These are phyloP conservation scores for Tetracladium marchalianum DNA, from an alignment of 495 filamentous ascomycete species.

Conservation along the genomic window DNA sequence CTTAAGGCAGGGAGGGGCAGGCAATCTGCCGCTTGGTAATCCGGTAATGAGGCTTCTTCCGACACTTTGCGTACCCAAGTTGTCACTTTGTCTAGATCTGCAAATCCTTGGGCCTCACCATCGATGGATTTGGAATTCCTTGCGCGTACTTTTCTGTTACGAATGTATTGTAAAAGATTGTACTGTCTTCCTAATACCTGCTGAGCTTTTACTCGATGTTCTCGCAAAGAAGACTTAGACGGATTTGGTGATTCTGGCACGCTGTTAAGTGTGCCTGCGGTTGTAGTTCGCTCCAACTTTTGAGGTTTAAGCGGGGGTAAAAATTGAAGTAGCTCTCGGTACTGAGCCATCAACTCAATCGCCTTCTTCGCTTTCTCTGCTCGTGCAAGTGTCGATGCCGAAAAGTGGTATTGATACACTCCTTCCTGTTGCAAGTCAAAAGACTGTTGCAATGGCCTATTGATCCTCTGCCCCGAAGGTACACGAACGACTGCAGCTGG, in stretches of 20 bases:
- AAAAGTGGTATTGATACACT: slow-evolving; percentile 51
- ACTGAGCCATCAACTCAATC: slow-evolving; percentile 72
- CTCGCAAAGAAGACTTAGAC: not conserved
- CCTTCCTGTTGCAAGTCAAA: slow-evolving; percentile 27
- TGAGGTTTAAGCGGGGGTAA: slow-evolving; percentile 58
- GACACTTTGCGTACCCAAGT: slow-evolving; percentile 67
- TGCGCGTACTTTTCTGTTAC: slow-evolving; percentile 72
- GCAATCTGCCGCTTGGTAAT: slow-evolving; percentile 13
- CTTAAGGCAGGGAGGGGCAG: slow-evolving; percentile 15
- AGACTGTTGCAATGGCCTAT: slow-evolving; percentile 32
- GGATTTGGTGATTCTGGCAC: slow-evolving; percentile 2
- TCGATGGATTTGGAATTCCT: slow-evolving; percentile 62
- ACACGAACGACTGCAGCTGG: slow-evolving; percentile 22
- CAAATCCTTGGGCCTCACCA: slow-evolving; percentile 64
- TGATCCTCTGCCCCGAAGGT: slow-evolving; percentile 21
- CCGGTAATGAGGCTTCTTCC: slow-evolving; percentile 29
- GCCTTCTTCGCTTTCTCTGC: slow-evolving; percentile 69
- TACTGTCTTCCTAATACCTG: slow-evolving; percentile 50
- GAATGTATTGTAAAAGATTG: slow-evolving; percentile 80
- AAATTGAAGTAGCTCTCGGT: slow-evolving; percentile 63
- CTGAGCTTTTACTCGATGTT: not conserved
- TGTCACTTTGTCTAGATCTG: slow-evolving; percentile 56
- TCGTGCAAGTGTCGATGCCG: slow-evolving; percentile 64
- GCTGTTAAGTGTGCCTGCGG: not conserved
- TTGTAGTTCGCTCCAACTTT: slow-evolving; percentile 3